A percentile compares a stretch with the other conserved stretches of the same genome.
Evolutionary conservation across 2,329 filamentous ascomycete genomes (phyloP).

Genomic region (Sclerotinia nivalis): DNA sequence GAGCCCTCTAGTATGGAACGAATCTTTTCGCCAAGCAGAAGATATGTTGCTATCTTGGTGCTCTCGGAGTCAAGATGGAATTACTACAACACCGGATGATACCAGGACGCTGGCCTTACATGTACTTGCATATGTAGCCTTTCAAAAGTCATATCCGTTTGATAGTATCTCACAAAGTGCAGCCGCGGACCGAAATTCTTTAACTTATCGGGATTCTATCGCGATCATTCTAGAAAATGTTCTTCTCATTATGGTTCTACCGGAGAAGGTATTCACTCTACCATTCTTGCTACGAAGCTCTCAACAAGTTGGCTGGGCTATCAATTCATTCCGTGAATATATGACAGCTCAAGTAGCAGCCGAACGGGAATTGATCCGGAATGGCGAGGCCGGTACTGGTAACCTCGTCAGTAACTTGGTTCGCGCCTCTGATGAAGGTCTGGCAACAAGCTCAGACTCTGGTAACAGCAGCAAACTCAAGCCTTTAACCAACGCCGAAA

Average conservation of each 20-base stretch:
- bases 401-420: conserved; percentile 29
- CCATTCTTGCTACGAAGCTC: conserved; percentile 2
- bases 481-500: conserved; percentile 40
- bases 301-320: conserved; percentile 11
- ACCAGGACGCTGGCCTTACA: conserved; percentile 22
- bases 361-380: conserved; percentile 4
- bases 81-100: conserved; percentile 2
- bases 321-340: conserved; percentile 13
- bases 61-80: not conserved
- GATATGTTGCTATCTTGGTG: conserved; percentile 19
- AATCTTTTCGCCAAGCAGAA: conserved; percentile 40
- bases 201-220: conserved; percentile 20
- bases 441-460: not conserved
- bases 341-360: conserved; percentile 10
- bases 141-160: conserved; percentile 15
- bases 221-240: conserved; percentile 7
- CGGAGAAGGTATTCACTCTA: conserved; percentile 1
- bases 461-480: conserved; percentile 27
- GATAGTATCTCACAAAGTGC: conserved; percentile 1
- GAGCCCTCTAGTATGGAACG: conserved; percentile 45
- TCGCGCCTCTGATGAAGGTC: conserved; percentile 28
- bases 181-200: not conserved
- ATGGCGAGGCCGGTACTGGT: conserved; percentile 1
- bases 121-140: conserved; percentile 23
- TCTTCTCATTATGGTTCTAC: conserved; percentile 7